Base-by-base conservation (phyloP, 164 flowering plant genomes). In the Berberis vulgaris region DNA sequence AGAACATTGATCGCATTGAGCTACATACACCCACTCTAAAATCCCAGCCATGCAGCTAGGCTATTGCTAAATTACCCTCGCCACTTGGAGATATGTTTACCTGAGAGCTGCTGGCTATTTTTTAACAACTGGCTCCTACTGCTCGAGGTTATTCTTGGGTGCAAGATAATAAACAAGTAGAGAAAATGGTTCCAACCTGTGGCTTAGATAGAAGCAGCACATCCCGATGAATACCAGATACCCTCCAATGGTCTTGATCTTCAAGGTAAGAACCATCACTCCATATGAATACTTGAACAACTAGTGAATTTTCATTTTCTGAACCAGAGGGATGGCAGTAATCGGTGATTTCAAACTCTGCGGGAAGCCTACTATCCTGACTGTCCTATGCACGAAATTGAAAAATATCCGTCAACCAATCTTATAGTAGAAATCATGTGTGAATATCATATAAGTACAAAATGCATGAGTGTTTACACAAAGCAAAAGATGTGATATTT, bases 221-320 rank as follows among this genome's bases (percentile, higher is more conserved):
- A 74, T 94, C 93, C 59, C 99, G 87, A 67, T 94, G 99, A 65
- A 94, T 87, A 50, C 99, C 99, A 70, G 97, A 94, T 58, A 94
- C 66, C 97, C 99, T 79, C 99, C 99, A 94, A 70, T 94, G 99
- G 73, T 94, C 99, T 81, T 94, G 99, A 82, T 94, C 99, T 84
- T 94, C 99, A 71, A 94, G 96, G 81, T 89, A 94, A 61, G 99
- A 87, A 53, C 99, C 99, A 78, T 91, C 96, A 81, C 95, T 88
- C 99, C 99, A 94, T 82, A 90, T 81, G 62, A 78, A 71, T 41
- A 94, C 99, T 87, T 94, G 96, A 74, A 94, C 99, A 62, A 97
- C 97, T 60, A 94, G 77, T 65, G 86, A 77, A 77, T 91, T 91
- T 61, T 76, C 76, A 73, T 82, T 68, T 45, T 77, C 83, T 3